Evolutionary conservation across 1,139 yeast genomes (phyloP).

Genomic region (Taphrina sp.): DNA sequence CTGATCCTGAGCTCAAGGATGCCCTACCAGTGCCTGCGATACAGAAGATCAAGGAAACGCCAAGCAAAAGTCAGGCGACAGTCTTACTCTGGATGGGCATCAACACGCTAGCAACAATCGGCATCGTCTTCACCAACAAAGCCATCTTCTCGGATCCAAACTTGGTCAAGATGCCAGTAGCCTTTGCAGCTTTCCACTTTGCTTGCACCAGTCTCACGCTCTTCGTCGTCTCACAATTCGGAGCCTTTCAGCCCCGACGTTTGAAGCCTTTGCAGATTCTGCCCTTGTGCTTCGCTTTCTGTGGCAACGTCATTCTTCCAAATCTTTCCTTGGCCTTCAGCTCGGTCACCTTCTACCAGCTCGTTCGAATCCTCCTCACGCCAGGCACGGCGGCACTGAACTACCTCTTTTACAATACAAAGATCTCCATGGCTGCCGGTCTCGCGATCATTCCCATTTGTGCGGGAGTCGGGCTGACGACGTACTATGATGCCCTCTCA

Average conservation of each 20-base stretch:
- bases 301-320: slow-evolving; percentile 29
- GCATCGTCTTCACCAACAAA: slow-evolving; percentile 32
- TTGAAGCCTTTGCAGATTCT: slow-evolving; percentile 19
- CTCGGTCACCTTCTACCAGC: slow-evolving; percentile 28
- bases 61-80: slow-evolving; percentile 11
- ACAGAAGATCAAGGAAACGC: slow-evolving; percentile 10
- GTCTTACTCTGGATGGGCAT: slow-evolving; percentile 30
- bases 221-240: slow-evolving; percentile 24
- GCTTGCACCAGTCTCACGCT: slow-evolving; percentile 27
- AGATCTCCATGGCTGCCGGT: slow-evolving; percentile 12
- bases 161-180: slow-evolving; percentile 26
- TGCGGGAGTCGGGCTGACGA: slow-evolving; percentile 28
- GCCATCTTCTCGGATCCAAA: slow-evolving; percentile 30
- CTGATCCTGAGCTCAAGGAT: slow-evolving; percentile 13
- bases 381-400: slow-evolving; percentile 28
- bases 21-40: slow-evolving; percentile 21
- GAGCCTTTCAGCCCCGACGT: slow-evolving; percentile 24
- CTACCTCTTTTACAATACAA: slow-evolving; percentile 29
- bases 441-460: slow-evolving; percentile 24
- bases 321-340: slow-evolving; percentile 29
- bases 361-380: slow-evolving; percentile 28
- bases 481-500: slow-evolving; percentile 25
- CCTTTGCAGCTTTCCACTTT: slow-evolving; percentile 31
- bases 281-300: slow-evolving; percentile 32
- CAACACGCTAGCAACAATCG: slow-evolving; percentile 30